Evolutionary conservation across 768 basidiomycete genomes (phyloP).

Genomic region (Podaxis sp.): DNA sequence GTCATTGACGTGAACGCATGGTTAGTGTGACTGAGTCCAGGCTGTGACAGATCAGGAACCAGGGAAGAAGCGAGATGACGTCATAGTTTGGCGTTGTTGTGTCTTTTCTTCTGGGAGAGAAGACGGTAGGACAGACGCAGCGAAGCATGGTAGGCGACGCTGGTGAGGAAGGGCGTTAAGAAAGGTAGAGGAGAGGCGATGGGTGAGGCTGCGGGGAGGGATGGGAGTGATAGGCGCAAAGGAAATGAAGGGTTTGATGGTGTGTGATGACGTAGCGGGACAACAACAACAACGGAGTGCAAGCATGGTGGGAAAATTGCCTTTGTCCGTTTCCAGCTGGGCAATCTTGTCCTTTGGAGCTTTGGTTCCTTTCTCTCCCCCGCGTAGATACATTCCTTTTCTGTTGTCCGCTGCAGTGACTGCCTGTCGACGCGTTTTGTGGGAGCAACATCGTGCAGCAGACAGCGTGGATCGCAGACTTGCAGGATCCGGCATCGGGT

Average conservation of each 20-base stretch:
- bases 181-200: neutral
- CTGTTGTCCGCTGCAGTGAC: neutral
- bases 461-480: constrained; percentile 6
- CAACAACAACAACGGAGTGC: constrained; percentile 5
- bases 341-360: neutral
- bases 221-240: constrained; percentile 1
- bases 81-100: constrained; percentile 7
- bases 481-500: constrained; percentile 1
- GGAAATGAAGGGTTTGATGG: constrained; percentile 8
- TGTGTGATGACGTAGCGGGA: constrained; percentile 11
- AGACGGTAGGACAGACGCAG: neutral
- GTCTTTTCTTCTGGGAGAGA: neutral
- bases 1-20: constrained; percentile 12
- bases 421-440: neutral
- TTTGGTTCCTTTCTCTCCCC: neutral
- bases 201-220: neutral
- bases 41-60: constrained; percentile 13
- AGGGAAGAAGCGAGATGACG: constrained; percentile 7
- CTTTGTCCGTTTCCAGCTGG: constrained; percentile 1
- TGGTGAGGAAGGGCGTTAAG: neutral
- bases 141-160: neutral
- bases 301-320: constrained; percentile 9
- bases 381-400: neutral
- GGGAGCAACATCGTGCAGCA: constrained; percentile 1
- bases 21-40: constrained; percentile 8